A percentile compares a stretch with the other conserved stretches of the same genome.
phyloP scores from a whole-genome alignment of 768 basidiomycete species.

The Auricularia sp. region DNA sequence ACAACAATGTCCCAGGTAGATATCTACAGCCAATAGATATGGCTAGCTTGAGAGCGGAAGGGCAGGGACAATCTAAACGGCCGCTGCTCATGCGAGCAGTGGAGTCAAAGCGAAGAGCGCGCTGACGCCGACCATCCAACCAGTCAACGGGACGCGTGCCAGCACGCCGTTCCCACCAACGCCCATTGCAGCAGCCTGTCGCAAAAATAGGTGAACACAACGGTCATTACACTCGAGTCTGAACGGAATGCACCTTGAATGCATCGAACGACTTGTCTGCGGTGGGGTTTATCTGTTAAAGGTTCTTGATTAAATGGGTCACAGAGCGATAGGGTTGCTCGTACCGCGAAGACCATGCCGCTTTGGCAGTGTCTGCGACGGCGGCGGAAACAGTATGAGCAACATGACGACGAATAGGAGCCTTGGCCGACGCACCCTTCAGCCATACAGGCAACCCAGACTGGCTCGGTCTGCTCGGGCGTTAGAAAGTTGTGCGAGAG shows the following conservation, averaged over 20 bases:
- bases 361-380: neutral
- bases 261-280: constrained; percentile 34
- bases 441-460: neutral
- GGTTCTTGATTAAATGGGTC: neutral
- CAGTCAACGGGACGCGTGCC: neutral
- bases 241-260: constrained; percentile 28
- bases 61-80: too few relatives aligned
- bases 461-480: neutral
- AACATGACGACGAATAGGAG: neutral
- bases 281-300: constrained; percentile 19
- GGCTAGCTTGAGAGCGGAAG: too few relatives aligned
- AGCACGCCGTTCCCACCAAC: neutral
- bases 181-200: neutral
- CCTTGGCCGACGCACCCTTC: neutral
- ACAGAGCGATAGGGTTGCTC: neutral
- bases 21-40: too few relatives aligned
- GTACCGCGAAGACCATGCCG: neutral
- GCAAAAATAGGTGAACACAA: neutral
- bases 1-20: too few relatives aligned
- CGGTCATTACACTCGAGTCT: neutral
- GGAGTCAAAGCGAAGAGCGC: neutral
- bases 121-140: neutral
- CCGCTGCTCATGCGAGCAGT: neutral
- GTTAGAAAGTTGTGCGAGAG: neutral
- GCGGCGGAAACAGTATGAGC: neutral